These are phyloP conservation scores for Carex pumila DNA, from an alignment of 176 grass and related monocot species.

Conservation along the genomic window DNA sequence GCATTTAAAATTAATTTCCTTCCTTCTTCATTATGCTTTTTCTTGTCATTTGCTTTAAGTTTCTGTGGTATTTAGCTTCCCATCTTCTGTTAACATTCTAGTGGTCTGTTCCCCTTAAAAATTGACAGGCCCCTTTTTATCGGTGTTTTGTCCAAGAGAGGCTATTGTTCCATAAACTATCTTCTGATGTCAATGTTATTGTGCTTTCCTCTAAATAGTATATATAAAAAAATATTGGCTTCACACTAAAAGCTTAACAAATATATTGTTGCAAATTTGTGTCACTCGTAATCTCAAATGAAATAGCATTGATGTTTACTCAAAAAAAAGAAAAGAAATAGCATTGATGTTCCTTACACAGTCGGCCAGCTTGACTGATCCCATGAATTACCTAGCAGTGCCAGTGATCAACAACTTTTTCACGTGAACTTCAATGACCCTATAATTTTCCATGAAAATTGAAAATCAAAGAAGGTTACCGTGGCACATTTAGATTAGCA, in stretches of 20 bases:
- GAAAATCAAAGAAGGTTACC: background rate
- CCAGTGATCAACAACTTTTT: background rate
- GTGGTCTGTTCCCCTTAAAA: no score
- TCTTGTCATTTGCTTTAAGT: no score
- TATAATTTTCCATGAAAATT: background rate
- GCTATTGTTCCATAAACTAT: background rate
- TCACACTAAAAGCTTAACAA: background rate
- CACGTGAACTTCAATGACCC: background rate
- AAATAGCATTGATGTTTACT: background rate
- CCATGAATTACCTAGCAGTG: background rate
- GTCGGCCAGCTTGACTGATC: background rate
- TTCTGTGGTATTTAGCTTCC: no score
- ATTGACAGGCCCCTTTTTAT: no score
- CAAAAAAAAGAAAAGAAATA: background rate
- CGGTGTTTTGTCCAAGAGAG: no score
- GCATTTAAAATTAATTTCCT: background rate
- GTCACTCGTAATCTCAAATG: background rate
- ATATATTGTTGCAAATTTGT: background rate
- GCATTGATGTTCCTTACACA: background rate
- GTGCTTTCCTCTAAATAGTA: background rate
- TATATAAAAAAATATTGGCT: background rate
- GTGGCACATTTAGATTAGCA: background rate
- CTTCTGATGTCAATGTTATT: background rate
- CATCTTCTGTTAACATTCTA: no score
- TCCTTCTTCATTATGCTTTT: no score